Evolutionary conservation across 352 stramenopile species (phyloP).

Genomic region (Pythium phragmiticola): DNA sequence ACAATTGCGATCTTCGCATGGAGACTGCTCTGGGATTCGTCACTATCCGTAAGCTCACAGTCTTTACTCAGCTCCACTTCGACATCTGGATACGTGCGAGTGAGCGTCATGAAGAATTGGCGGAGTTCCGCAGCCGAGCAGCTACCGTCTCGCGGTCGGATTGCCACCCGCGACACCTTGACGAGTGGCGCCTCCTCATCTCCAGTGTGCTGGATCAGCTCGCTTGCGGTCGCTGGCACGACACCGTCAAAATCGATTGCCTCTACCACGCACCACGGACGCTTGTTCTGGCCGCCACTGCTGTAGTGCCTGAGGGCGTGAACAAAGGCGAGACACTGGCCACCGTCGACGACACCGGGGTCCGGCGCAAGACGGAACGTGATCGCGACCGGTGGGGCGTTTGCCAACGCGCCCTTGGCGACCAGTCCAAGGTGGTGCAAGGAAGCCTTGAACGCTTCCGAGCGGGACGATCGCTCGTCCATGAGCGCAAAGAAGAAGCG

Average conservation of each 20-base stretch:
- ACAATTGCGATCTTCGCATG: background rate
- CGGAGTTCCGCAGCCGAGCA: background rate
- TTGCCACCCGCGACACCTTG: slow-evolving; percentile 2
- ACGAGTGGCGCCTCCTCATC: slow-evolving; percentile 1
- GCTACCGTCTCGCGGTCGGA: slow-evolving; percentile 5
- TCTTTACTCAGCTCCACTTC: background rate
- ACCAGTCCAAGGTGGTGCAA: slow-evolving; percentile 1
- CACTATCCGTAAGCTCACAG: background rate
- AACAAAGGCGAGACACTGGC: slow-evolving; percentile 1
- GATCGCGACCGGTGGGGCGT: slow-evolving; percentile 1
- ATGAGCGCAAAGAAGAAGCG: slow-evolving; percentile 10
- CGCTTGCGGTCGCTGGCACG: background rate
- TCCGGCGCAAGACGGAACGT: background rate
- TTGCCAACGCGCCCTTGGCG: background rate
- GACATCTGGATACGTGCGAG: background rate
- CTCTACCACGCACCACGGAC: slow-evolving; percentile 9
- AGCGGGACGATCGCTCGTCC: background rate
- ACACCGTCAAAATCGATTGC: slow-evolving; percentile 14
- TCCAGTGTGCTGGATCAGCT: background rate
- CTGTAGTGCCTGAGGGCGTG: slow-evolving; percentile 5
- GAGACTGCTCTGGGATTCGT: background rate
- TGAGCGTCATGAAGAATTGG: background rate
- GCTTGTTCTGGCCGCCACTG: background rate
- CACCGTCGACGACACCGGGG: background rate
- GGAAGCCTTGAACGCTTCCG: background rate